phyloP scores from a whole-genome alignment of 148 eudicot species.

The Agrostemma githago region DNA sequence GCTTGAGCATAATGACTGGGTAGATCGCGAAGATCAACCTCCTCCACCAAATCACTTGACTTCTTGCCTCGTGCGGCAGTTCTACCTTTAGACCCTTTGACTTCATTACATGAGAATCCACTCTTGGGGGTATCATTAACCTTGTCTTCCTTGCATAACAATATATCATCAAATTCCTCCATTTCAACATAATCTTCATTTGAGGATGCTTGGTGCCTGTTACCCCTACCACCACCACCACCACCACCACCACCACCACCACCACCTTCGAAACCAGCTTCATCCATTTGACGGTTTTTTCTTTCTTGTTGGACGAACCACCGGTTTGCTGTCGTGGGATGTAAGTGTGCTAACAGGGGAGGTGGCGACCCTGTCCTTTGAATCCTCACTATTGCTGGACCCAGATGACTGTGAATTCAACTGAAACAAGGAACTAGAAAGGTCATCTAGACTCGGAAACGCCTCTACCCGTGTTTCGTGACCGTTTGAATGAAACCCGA shows the following conservation, averaged over 20 bases:
- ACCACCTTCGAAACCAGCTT: slow-evolving; percentile 33
- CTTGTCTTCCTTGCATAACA: slow-evolving; percentile 31
- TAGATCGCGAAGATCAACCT: slow-evolving; percentile 43
- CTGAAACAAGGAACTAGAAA: slow-evolving; percentile 15
- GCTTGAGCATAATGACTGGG: slow-evolving; percentile 48
- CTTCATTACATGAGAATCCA: slow-evolving; percentile 16
- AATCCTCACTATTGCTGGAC: slow-evolving; percentile 26
- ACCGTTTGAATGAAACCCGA: slow-evolving; percentile 12
- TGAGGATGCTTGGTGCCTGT: slow-evolving; percentile 45
- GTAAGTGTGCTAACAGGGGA: slow-evolving; percentile 30
- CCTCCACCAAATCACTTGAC: slow-evolving; percentile 26
- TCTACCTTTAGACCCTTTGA: slow-evolving; percentile 27
- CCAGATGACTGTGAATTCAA: slow-evolving; percentile 24
- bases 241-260: too few relatives aligned
- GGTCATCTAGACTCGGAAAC: slow-evolving; percentile 10
- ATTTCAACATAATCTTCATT: slow-evolving; percentile 38
- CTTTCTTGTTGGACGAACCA: slow-evolving; percentile 34
- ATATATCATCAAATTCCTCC: slow-evolving; percentile 49
- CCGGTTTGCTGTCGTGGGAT: slow-evolving; percentile 11
- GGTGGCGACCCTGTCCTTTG: slow-evolving; percentile 14
- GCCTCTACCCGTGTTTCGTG: slow-evolving; percentile 11
- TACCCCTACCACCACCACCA: slow-evolving; percentile 41
- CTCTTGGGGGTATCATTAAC: background rate
- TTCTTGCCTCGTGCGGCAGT: slow-evolving; percentile 22
- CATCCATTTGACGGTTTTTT: slow-evolving; percentile 45